Base-by-base conservation (phyloP, 2,329 filamentous ascomycete species). In the Cyphellophora attinorum region DNA sequence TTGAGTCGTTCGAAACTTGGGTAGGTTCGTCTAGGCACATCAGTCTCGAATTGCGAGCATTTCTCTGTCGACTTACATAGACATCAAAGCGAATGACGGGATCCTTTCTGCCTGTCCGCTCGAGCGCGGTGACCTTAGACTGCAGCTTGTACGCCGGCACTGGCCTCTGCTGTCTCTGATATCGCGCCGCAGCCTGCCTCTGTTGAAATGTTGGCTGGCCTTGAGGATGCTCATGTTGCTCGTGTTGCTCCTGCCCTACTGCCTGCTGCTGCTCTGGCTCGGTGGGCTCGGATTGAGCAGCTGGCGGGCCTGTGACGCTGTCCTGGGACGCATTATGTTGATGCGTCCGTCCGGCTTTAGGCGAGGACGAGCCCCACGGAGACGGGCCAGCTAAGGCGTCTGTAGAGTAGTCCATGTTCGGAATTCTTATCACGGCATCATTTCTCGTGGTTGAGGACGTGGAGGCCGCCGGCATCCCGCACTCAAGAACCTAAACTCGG, bases 21-120 rank as follows among this genome's bases (percentile, higher is more conserved):
- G 88, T n/a, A 98, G 81, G 61, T 98, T 98, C 46, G 91, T 98
- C 91, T 98, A 41, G 15, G n/a, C n/a, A n/a, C n/a, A n/a, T n/a
- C n/a, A n/a, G n/a, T n/a, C n/a, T n/a, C n/a, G n/a, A n/a, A n/a
- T n/a, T n/a, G n/a, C n/a, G n/a, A n/a, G n/a, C n/a, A n/a, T n/a
- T n/a, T n/a, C n/a, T 10, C n/a, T 8, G 33, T 8, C 32, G 33
- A 56, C 80, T 55, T 78, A 96, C 91, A 62, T 98, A 85, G 44
- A 96, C 85, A 62, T 98, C 91, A 56, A 98, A 98, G 50, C 85
- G 77, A 41, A 98, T 62, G 46, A 96, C 86, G 1, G 88, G 86
- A 52, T 98, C 91, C 61, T 96, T 98, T 60, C 93, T 86, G 41
- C 88, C 88, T 3, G 84, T 91, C 40, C 91, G 74, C 63, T 98